Evolutionary conservation across 1,284 basidiomycete species (phyloP).

Genomic region (Austropuccinia psidii): DNA sequence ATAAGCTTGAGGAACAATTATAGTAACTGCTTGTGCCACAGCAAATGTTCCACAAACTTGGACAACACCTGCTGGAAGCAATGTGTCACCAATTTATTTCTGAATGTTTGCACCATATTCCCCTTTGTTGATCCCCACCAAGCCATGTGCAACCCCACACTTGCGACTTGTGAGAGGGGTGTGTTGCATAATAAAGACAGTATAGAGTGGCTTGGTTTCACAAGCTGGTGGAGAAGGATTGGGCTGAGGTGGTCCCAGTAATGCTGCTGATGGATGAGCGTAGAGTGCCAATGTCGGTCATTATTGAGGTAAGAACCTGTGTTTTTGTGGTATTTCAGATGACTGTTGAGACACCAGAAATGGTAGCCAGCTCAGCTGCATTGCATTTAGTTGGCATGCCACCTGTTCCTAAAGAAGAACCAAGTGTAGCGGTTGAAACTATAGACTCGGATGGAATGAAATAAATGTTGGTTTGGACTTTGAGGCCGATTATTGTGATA

Average conservation of each 20-base stretch:
- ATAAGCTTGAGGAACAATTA: constrained; percentile 52
- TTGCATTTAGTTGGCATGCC: constrained; percentile 99
- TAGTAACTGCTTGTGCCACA: constrained; percentile 81
- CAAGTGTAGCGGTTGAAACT: constrained; percentile 86
- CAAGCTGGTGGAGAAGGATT: not conserved
- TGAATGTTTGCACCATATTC: constrained; percentile 76
- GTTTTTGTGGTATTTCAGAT: constrained; percentile 57
- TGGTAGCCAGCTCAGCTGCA: constrained; percentile 92
- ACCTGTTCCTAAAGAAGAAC: constrained; percentile 87
- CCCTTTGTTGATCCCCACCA: constrained; percentile 81
- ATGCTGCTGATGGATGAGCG: not conserved
- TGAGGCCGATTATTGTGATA: not conserved
- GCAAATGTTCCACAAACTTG: constrained; percentile 83
- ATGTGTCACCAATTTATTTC: constrained; percentile 75
- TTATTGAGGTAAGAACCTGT: not conserved
- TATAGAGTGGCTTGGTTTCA: constrained; percentile 2
- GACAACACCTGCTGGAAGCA: constrained; percentile 82
- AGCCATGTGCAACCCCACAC: constrained; percentile 88
- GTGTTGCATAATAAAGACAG: not conserved
- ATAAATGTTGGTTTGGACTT: not conserved
- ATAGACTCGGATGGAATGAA: constrained; percentile 19
- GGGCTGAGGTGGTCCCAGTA: not conserved
- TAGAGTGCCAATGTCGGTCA: constrained; percentile 10
- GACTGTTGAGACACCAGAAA: constrained; percentile 88
- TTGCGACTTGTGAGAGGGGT: constrained; percentile 54